Base-by-base conservation (phyloP, 495 filamentous ascomycete genomes). In the Daldinia vernicosa region DNA sequence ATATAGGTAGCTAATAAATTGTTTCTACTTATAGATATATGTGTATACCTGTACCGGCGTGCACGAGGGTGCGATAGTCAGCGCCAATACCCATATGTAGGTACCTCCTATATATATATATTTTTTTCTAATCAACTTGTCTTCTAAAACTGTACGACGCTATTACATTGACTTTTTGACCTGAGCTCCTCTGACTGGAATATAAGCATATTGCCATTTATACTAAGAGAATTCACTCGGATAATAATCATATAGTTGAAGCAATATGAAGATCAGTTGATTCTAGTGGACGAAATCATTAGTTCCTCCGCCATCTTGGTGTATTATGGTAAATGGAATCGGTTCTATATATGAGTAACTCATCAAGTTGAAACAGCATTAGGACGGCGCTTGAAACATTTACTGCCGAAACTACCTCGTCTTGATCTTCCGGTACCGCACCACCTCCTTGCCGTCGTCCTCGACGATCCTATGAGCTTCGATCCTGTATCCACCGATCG, bases 401-500 rank as follows among this genome's bases (percentile, higher is more conserved):
- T 54, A 50, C 24, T 22, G 35, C n/a, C 27, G 28, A 9, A 43
- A 26, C 32, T 71, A 76, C 33, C 52, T 65, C 30, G 69, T 77
- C 33, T 75, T 77, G 35, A 77, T 72, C 56, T 83, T 83, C 24
- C 62, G 59, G 69, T 86, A 85, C 11, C 81, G 68, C 17, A 86
- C 76, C 35, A 81, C 79, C 70, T 84, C 84, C 0, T 62, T 78
- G 1, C 82, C 84, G 8, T 78, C 76, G 14, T 80, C 80, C 32
- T 80, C 74, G 19, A 83, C 55, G 47, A 70, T 66, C 54, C 77
- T 76, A 37, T 82, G 79, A 6, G 75, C 76, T 12, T 81, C 78
- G 24, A 86, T 75, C 57, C 73, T 80, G 63, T 86, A 85, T 11
- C 83, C 84, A 3, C 81, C 79, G 45, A 84, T 62, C 22, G 73